Conservation (phyloP, 2,329 filamentous ascomycete species). For the Hymenoscyphus fructigenus region DNA sequence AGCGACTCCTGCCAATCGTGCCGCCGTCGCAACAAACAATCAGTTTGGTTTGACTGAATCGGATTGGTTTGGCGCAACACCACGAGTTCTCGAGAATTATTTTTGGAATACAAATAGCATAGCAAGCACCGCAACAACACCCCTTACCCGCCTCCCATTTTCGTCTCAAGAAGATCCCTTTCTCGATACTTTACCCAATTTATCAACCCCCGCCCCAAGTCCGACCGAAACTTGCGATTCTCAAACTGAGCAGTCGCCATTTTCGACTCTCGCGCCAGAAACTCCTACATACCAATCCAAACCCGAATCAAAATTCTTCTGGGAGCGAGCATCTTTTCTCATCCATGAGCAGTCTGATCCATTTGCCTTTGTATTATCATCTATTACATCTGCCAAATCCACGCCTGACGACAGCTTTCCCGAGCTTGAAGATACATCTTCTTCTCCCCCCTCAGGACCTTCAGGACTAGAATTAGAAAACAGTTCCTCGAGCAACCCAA, state of each 20-base stretch:
- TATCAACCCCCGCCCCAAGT: background rate
- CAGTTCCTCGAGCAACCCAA: background rate
- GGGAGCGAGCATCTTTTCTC: background rate
- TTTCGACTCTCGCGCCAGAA: conserved; percentile 8
- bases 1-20: background rate
- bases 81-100: background rate
- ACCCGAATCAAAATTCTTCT: background rate
- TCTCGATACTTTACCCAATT: background rate
- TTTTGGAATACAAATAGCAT: conserved; percentile 1
- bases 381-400: background rate
- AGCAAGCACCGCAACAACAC: background rate
- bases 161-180: background rate
- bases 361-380: background rate
- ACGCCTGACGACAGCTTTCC: background rate
- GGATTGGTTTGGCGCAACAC: background rate
- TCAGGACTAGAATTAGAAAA: background rate
- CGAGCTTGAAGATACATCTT: background rate
- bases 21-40: background rate
- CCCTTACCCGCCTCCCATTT: background rate
- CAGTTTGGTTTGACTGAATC: background rate
- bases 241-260: conserved; percentile 1
- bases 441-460: background rate
- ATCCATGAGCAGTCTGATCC: background rate
- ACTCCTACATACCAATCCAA: background rate
- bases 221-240: background rate